Conservation (phyloP, 106 monocot species). For the Platanthera zijinensis region DNA sequence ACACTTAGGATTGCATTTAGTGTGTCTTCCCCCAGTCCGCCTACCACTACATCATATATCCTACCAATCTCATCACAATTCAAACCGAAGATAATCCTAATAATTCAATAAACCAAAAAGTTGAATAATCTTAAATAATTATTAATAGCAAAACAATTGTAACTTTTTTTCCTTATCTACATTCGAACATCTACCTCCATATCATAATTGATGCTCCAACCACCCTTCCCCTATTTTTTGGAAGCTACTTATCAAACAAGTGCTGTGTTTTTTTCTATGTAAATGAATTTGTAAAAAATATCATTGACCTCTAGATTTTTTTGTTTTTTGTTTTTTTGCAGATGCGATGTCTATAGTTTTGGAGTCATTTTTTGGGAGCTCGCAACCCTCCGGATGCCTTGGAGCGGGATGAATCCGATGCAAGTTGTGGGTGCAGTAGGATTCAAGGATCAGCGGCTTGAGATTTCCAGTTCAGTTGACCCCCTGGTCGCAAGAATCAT, state of each 20-base stretch:
- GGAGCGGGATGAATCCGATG: slow-evolving; percentile 98
- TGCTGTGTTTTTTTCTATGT: background rate
- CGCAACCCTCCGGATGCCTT: slow-evolving; percentile 89
- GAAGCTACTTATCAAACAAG: background rate
- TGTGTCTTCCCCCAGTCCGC: no score
- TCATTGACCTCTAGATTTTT: background rate
- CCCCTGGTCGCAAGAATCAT: slow-evolving; percentile 76
- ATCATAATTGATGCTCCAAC: background rate
- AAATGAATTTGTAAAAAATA: background rate
- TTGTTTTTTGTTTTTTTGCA: slow-evolving; percentile 18
- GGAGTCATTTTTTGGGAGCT: slow-evolving; percentile 98
- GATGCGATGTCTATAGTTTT: slow-evolving; percentile 98
- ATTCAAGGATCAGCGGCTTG: slow-evolving; percentile 80
- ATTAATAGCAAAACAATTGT: no score
- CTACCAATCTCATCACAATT: no score
- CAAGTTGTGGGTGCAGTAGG: slow-evolving; percentile 98
- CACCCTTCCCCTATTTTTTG: background rate
- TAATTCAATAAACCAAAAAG: no score
- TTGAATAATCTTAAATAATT: no score
- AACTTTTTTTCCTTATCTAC: no score
- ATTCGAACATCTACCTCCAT: no score
- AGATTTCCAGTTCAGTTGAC: slow-evolving; percentile 92
- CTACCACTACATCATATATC: no score
- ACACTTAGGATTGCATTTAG: no score
- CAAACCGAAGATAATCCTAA: no score